A percentile compares a stretch with the other conserved stretches of the same genome.
phyloP scores from a whole-genome alignment of 1,284 basidiomycete species.

The Cronartium ribicola region DNA sequence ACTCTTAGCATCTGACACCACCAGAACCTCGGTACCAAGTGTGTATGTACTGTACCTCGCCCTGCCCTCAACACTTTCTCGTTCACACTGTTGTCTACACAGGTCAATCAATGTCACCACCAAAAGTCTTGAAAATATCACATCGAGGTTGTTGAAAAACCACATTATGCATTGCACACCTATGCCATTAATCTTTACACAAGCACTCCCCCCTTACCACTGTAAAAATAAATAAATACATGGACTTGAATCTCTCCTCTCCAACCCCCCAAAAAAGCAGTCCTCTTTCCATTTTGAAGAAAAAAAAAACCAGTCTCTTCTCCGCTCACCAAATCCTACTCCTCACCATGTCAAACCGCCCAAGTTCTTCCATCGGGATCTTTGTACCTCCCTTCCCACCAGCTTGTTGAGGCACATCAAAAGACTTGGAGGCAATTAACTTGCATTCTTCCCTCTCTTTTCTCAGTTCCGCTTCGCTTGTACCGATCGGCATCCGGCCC shows the following conservation, averaged over 20 bases:
- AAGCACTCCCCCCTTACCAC: neutral
- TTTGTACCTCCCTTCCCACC: neutral
- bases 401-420: constrained; percentile 19
- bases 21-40: too few species aligned
- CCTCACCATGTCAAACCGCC: constrained; percentile 39
- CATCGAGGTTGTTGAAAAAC: too few species aligned
- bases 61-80: too few species aligned
- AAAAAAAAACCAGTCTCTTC: too few species aligned
- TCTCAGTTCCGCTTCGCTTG: constrained; percentile 1
- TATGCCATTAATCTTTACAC: neutral
- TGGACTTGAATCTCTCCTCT: neutral
- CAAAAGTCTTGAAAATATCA: too few species aligned
- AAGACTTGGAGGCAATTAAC: constrained; percentile 20
- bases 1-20: too few species aligned
- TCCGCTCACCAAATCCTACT: constrained; percentile 36
- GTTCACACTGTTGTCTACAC: too few species aligned
- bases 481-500: constrained; percentile 22
- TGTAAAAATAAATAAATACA: neutral
- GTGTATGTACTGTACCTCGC: too few species aligned
- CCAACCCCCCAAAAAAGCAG: neutral
- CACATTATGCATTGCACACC: neutral
- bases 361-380: constrained; percentile 32
- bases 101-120: too few species aligned
- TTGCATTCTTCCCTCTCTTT: constrained; percentile 22
- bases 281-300: neutral